phyloP scores from a whole-genome alignment of 805 yeast genomes.

The Geotrichum ghanense region DNA sequence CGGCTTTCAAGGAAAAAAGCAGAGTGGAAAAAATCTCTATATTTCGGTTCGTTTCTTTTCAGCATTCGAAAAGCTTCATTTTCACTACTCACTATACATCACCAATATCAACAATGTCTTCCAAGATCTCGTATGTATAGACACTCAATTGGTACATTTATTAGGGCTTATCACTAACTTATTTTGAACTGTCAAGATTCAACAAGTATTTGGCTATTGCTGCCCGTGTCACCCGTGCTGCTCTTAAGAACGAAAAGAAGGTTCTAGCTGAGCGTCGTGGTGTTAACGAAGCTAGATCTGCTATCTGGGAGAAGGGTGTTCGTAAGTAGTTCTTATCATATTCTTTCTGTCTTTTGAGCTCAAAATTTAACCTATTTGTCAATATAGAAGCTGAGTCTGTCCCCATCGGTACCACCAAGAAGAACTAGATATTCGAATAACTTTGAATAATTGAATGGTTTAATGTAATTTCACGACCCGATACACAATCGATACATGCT shows the following conservation, averaged over 20 bases:
- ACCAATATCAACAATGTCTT: constrained; percentile 2
- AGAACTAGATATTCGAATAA: background rate
- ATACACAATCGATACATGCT: background rate
- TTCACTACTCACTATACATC: background rate
- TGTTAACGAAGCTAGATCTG: constrained; percentile 59
- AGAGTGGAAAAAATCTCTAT: background rate
- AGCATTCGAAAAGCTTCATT: background rate
- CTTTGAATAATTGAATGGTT: background rate
- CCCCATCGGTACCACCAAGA: background rate
- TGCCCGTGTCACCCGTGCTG: constrained; percentile 76
- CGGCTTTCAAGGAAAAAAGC: background rate
- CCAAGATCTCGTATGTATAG: background rate
- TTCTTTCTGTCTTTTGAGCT: background rate
- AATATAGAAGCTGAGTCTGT: background rate
- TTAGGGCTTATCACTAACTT: too few relatives aligned
- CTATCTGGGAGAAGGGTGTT: constrained; percentile 59
- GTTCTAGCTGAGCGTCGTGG: constrained; percentile 61
- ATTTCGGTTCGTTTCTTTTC: background rate
- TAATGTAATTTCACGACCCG: background rate
- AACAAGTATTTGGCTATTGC: constrained; percentile 87
- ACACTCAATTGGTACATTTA: background rate
- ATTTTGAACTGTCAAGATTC: constrained; percentile 37
- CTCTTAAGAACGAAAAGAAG: constrained; percentile 79
- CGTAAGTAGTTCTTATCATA: constrained; percentile 18
- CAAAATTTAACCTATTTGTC: background rate